Evolutionary conservation across 2,329 filamentous ascomycete genomes (phyloP).

Genomic region (Colletotrichum costaricense): DNA sequence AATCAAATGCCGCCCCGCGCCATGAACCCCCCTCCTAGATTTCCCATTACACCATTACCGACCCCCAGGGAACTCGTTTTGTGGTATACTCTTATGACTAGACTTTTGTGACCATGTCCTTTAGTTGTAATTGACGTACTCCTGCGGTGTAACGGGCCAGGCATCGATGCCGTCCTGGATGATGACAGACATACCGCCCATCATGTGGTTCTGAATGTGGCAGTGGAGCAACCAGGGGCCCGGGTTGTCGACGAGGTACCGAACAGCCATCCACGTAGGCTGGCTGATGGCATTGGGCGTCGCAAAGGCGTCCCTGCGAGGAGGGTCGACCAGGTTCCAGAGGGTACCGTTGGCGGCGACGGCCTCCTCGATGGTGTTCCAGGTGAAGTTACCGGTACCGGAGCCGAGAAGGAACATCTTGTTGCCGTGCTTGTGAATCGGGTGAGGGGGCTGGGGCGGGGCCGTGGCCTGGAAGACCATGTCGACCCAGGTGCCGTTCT

Average conservation of each 20-base stretch:
- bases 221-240: conserved; percentile 68
- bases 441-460: conserved; percentile 64
- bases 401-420: conserved; percentile 68
- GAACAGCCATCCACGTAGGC: conserved; percentile 59
- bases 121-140: conserved; percentile 44
- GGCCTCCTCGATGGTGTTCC: conserved; percentile 64
- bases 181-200: conserved; percentile 66
- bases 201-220: conserved; percentile 64
- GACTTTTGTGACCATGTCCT: not conserved
- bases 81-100: not conserved
- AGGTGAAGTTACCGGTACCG: conserved; percentile 63
- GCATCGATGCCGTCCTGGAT: conserved; percentile 60
- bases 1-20: conserved; percentile 21
- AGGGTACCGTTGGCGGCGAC: conserved; percentile 54
- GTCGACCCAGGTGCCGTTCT: conserved; percentile 64
- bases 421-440: conserved; percentile 73
- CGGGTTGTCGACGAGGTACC: conserved; percentile 64
- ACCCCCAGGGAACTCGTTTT: not conserved
- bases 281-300: conserved; percentile 47
- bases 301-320: conserved; percentile 61
- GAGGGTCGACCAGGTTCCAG: conserved; percentile 69
- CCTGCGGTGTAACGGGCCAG: conserved; percentile 53
- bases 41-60: conserved; percentile 10
- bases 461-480: conserved; percentile 59
- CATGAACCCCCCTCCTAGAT: not conserved